Evolutionary conservation across 2,329 filamentous ascomycete genomes (phyloP).

Genomic region (Pseudogymnoascus sp.): DNA sequence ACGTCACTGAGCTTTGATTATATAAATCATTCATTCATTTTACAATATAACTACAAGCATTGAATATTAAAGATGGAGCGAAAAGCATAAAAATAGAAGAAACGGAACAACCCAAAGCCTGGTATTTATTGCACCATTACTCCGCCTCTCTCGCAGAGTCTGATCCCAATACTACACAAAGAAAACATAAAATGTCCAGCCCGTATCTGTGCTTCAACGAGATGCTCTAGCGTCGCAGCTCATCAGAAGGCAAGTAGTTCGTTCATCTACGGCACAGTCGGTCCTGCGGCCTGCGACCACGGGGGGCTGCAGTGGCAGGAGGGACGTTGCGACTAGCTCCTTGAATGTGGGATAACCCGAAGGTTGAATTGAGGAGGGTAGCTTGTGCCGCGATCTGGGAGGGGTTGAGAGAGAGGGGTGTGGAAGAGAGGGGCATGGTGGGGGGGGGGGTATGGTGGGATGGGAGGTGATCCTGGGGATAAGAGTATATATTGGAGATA

Average conservation of each 20-base stretch:
- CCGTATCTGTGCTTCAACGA: constrained; percentile 61
- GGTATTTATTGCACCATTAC: not conserved
- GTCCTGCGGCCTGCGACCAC: constrained; percentile 14
- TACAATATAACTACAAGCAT: not conserved
- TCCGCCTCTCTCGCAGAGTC: not conserved
- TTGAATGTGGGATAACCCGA: constrained; percentile 25
- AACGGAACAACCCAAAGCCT: not conserved
- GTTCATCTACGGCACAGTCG: constrained; percentile 29
- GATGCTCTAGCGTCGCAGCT: constrained; percentile 51
- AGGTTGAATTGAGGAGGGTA: constrained; percentile 28
- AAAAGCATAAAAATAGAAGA: not conserved
- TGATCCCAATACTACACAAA: not conserved
- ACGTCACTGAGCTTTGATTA: not conserved
- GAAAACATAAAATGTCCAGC: constrained; percentile 38
- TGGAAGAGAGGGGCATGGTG: not conserved
- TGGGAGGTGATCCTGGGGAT: not conserved
- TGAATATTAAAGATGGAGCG: not conserved
- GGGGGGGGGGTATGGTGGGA: not conserved
- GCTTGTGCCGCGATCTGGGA: constrained; percentile 20
- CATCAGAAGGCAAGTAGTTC: constrained; percentile 45
- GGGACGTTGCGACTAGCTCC: constrained; percentile 27
- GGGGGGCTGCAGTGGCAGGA: constrained; percentile 1
- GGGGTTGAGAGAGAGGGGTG: not conserved
- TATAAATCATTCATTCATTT: not conserved
- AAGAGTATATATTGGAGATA: not conserved